These are phyloP conservation scores for Ustilago vetiveriae DNA, from an alignment of 1,284 basidiomycete species.

Conservation along the genomic window DNA sequence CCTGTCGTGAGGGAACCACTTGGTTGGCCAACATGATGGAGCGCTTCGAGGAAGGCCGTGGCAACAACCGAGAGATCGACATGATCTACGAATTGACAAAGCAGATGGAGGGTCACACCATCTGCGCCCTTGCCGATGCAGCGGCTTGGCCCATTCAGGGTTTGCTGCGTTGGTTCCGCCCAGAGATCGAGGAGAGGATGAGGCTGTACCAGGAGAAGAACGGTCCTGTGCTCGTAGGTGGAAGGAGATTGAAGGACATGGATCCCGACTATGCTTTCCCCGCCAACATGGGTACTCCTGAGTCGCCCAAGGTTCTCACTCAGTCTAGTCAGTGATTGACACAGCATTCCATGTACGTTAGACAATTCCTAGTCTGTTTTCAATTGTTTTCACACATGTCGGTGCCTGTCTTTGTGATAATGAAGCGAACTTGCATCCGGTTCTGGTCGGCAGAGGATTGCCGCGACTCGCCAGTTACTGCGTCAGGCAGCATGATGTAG, in stretches of 20 bases:
- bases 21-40: constrained; percentile 67
- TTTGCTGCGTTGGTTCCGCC: constrained; percentile 92
- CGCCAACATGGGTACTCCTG: constrained; percentile 75
- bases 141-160: constrained; percentile 98
- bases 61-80: constrained; percentile 92
- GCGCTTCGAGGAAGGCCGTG: constrained; percentile 82
- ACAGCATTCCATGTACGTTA: too few species aligned
- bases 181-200: constrained; percentile 80
- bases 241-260: constrained; percentile 77
- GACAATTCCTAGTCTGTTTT: not conserved
- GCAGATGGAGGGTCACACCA: constrained; percentile 87
- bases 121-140: constrained; percentile 95
- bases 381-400: not conserved
- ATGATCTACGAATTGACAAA: constrained; percentile 75
- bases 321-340: too few species aligned
- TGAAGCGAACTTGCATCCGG: too few species aligned
- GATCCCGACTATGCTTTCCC: constrained; percentile 80
- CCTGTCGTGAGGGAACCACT: constrained; percentile 84
- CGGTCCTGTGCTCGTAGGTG: constrained; percentile 89
- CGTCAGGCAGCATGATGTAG: too few species aligned
- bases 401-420: too few species aligned
- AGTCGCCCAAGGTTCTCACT: constrained; percentile 37
- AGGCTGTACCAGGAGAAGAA: constrained; percentile 79
- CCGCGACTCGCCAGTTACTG: too few species aligned
- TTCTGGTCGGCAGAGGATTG: too few species aligned